Evolutionary conservation across 345 rosid genomes (phyloP).

Genomic region (Litchi chinensis): DNA sequence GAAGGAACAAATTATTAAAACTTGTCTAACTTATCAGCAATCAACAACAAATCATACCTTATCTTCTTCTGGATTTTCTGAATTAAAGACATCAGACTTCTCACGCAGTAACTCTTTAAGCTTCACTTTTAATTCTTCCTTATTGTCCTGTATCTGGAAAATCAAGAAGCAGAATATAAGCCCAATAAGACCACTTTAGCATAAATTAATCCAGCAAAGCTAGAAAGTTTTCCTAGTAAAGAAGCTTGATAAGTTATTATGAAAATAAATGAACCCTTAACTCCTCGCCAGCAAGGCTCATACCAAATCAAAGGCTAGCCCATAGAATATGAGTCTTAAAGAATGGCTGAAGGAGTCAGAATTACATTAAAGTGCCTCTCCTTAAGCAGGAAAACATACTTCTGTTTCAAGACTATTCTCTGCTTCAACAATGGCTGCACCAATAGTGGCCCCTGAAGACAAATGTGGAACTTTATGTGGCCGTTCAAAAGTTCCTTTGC

Average conservation of each 20-base stretch:
- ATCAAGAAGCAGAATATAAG: slow-evolving; percentile 8
- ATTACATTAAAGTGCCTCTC: slow-evolving; percentile 45
- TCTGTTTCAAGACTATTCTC: slow-evolving; percentile 71
- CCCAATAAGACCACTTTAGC: neutral
- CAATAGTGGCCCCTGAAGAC: slow-evolving; percentile 59
- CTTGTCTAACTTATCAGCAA: neutral
- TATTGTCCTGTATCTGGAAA: slow-evolving; percentile 61
- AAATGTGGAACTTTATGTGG: slow-evolving; percentile 47
- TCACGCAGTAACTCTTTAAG: slow-evolving; percentile 69
- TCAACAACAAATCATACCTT: slow-evolving; percentile 50
- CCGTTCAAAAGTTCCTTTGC: slow-evolving; percentile 37
- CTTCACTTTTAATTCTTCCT: slow-evolving; percentile 68
- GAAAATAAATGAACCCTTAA: slow-evolving; percentile 31
- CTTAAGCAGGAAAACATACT: slow-evolving; percentile 64
- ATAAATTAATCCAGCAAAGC: neutral
- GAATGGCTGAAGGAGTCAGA: slow-evolving; percentile 46
- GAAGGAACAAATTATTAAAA: neutral
- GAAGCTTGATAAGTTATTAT: neutral
- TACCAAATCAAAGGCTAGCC: slow-evolving; percentile 44
- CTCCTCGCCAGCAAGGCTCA: slow-evolving; percentile 55
- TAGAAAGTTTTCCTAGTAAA: neutral
- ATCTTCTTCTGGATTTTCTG: slow-evolving; percentile 63
- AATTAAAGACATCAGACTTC: slow-evolving; percentile 71
- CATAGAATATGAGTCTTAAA: slow-evolving; percentile 42
- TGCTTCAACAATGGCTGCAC: slow-evolving; percentile 83